These are phyloP conservation scores for Boletus patriciae DNA, from an alignment of 768 basidiomycete species.

Conservation along the genomic window DNA sequence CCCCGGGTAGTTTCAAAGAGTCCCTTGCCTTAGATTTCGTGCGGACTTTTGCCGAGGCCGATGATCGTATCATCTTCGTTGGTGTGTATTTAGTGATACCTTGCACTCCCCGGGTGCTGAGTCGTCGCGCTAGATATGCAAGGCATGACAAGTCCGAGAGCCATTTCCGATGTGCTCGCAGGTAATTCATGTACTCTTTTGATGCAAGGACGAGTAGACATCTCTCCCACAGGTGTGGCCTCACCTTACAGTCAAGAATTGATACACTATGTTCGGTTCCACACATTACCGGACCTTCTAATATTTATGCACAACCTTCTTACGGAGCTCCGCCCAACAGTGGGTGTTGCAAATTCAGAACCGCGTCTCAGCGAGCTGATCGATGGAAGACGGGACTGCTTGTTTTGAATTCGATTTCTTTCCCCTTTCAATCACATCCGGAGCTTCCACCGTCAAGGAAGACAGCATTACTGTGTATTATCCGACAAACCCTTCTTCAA, in stretches of 20 bases:
- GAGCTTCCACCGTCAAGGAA: constrained; percentile 40
- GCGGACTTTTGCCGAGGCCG: constrained; percentile 45
- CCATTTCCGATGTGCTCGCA: constrained; percentile 33
- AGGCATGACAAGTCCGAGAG: constrained; percentile 43
- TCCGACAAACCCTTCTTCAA: constrained; percentile 54
- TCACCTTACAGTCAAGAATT: constrained; percentile 29
- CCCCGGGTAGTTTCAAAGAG: constrained; percentile 71
- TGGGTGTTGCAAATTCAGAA: constrained; percentile 32
- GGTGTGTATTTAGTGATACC: constrained; percentile 42
- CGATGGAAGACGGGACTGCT: constrained; percentile 50
- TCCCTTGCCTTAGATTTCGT: constrained; percentile 51
- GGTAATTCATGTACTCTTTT: constrained; percentile 20
- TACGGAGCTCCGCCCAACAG: constrained; percentile 49
- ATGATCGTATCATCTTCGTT: constrained; percentile 59
- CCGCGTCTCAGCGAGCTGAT: constrained; percentile 10
- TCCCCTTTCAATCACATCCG: constrained; percentile 57
- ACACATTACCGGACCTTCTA: constrained; percentile 54
- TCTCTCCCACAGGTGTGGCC: constrained; percentile 42
- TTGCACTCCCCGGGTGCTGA: constrained; percentile 2
- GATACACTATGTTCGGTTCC: constrained; percentile 35
- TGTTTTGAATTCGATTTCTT: constrained; percentile 66
- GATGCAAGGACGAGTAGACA: constrained; percentile 7
- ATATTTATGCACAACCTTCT: constrained; percentile 57
- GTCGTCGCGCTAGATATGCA: constrained; percentile 43
- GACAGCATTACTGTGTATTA: constrained; percentile 46